Evolutionary conservation across 2,329 filamentous ascomycete genomes (phyloP), one percentile per base, ranked within the genome.

Genomic region (Stylonectria norvegica): DNA sequence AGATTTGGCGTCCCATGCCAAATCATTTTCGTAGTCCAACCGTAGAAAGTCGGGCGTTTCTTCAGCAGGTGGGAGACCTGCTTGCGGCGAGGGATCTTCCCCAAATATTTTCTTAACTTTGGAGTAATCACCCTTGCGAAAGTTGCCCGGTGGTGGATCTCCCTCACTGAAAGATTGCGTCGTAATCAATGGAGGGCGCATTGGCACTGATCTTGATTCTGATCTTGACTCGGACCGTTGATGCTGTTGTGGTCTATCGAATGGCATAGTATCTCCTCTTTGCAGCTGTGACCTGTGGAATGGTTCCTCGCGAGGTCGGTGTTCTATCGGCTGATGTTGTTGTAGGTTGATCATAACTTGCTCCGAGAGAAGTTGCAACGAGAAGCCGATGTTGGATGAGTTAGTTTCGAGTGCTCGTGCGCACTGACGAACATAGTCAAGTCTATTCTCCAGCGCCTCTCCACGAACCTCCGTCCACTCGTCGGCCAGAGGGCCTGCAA

Each of bases 401-500:
- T 87, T 90, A 15, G 83, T 86, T 61, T 97, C 89, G 14, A 98
- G 72, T 33, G 91, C 86, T 53, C 85, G 80, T 8, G 84, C 81
- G 46, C 88, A 86, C 43, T 81, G 75, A 37, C 85, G 80, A 43
- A 96, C 89, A 48, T 86, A 84, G 49, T 85, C 86, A 18, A 97
- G 67, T 16, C 93, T 82, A 51, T 88, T 88, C 58, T 96, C 91
- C 20, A 98, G 72, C 6, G 90, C 86, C 60, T 95, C 89, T 2
- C 89, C 89, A 30, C 89, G 82, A n/a, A 90, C 74, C 61, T 95
- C 89, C 4, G 90, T 81, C 93, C 93, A 98, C 66, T 98, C 93
- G 60, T 98, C 93, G 7, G 85, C 87, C 30, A 98, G 67, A 5
- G 93, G 93, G 7, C 88, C 88, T 5, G 89, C 87, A n/a, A 97